Evolutionary conservation across 129 eudicot genomes (phyloP), one percentile per base, ranked within the genome.

Genomic region (Silybum marianum): DNA sequence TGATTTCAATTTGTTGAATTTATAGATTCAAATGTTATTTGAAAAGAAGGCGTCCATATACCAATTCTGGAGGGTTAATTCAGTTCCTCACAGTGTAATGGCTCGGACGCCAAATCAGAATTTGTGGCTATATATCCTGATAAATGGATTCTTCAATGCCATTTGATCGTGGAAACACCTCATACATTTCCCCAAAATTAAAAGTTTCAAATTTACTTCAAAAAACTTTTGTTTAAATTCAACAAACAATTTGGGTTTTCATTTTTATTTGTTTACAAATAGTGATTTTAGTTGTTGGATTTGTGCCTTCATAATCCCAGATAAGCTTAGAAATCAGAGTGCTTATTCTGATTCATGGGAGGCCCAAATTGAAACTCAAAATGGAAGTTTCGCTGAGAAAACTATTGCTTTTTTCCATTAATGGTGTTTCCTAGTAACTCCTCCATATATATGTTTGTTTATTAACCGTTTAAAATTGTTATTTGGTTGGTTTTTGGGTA

Each of bases 111-210:
- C 1, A 87, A 14, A 78, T 11, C 21, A 6, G 18, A 6, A 74
- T 24, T 82, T 85, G 78, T 75, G 83, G 51, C 69, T 69, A 28
- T 1, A 28, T 28, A 82, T 86, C 89, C 89, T 86, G 89, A 86
- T 86, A 30, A 58, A 72, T 86, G 89, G 83, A 18, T 28, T 16
- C 3, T 65, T 77, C 73, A 8, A 74, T 86, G 84, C 83, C 89
- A 86, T 86, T 74, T 21, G 72, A 90, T 87, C 92, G 81, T 48
- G 90, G 93, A 90, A 90, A 90, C 93, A 25, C 93, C 89, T 70
- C 93, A 71, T 73, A 89, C 74, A 87, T 82, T 71, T 19, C 25
- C 19, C 0, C 0, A 54, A 7, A 25, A 0, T 25, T 26, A 1
- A 26, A 26, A n/a, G n/a, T n/a, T n/a, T 1, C 30, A 26, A 26